Base-by-base conservation (phyloP, 805 yeast genomes). In the Kuraishia ogatae region DNA sequence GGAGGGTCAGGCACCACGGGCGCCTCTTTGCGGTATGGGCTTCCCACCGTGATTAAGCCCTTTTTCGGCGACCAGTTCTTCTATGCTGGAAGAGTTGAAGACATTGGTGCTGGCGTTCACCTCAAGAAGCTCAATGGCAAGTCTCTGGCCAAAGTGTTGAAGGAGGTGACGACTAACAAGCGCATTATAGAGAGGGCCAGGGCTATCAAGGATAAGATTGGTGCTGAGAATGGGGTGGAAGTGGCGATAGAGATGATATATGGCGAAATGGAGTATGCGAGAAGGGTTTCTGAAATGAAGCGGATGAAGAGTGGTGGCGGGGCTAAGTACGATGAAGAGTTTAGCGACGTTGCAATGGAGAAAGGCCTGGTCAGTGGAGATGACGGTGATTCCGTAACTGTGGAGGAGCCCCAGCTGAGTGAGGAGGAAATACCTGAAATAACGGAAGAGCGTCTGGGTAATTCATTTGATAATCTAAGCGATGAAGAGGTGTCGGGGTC, bases 1-100 rank as follows among this genome's bases (percentile, higher is more conserved):
- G 98, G 98, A 47, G 98, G 98, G 0, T 86, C 96, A 0, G 98
- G 98, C 1, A 89, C 97, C 0, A 93, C 97, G 0, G 98, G 98
- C 7, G 97, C 97, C 0, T 80, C 96, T 1, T 67, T 93, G 54
- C 75, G 92, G 58, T 86, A 88, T 15, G 98, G 98, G 0, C 68
- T 87, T 35, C 97, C 98, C 1, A 90, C 96, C 0, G 79, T 93
- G 39, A 83, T 93, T 62, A 93, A 92, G 67, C 98, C 98, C 1
- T 93, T 93, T 64, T 93, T 93, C 67, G 98, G 97, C 0, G 98
- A 93, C 69, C 98, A 93, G 69, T 92, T 89, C 65, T 93, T 93
- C 66, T 93, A 89, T 67, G 97, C 96, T 0, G 75, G 80, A 22
- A 76, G 97, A 56, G 86, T 93, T 2, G 96, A 90, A 61, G 97